Conservation (phyloP, 495 filamentous ascomycete species). For the Talaromyces wortmannii region DNA sequence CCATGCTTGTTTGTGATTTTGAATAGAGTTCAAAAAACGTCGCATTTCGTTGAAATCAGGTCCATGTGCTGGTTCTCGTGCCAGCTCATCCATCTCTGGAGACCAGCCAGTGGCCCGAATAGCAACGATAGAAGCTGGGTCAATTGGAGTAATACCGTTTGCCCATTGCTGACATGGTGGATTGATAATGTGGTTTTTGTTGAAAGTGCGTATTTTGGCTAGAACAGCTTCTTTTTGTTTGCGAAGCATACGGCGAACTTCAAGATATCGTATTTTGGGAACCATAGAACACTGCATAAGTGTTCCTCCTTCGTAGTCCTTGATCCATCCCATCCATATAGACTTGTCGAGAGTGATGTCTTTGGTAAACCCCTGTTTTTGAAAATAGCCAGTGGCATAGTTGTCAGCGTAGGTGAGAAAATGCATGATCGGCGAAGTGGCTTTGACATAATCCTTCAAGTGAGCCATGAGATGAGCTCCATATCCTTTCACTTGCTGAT, state of each 20-base stretch:
- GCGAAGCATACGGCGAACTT: slow-evolving; percentile 86
- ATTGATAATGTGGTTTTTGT: slow-evolving; percentile 82
- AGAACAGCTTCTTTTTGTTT: slow-evolving; percentile 94
- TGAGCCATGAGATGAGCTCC: no score
- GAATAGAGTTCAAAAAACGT: slow-evolving; percentile 88
- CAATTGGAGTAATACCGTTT: slow-evolving; percentile 57
- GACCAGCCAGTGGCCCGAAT: slow-evolving; percentile 91
- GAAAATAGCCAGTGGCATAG: no score
- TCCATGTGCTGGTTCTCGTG: slow-evolving; percentile 88
- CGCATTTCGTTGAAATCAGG: slow-evolving; percentile 91
- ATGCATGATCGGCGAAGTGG: no score
- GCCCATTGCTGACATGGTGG: slow-evolving; percentile 78
- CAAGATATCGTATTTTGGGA: slow-evolving; percentile 87
- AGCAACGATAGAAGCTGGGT: slow-evolving; percentile 72
- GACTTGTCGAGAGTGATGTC: no score
- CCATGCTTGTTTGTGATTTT: slow-evolving; percentile 87
- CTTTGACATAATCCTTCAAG: no score
- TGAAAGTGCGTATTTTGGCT: slow-evolving; percentile 89
- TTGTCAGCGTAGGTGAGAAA: no score
- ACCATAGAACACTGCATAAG: slow-evolving; percentile 99
- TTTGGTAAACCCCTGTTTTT: no score
- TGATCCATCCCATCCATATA: no score
- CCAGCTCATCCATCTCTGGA: slow-evolving; percentile 93
- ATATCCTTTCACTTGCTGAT: no score
- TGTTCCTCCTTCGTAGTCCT: no score